Base-by-base conservation (phyloP, 2,329 filamentous ascomycete genomes). In the Metarhizium guizhouense region DNA sequence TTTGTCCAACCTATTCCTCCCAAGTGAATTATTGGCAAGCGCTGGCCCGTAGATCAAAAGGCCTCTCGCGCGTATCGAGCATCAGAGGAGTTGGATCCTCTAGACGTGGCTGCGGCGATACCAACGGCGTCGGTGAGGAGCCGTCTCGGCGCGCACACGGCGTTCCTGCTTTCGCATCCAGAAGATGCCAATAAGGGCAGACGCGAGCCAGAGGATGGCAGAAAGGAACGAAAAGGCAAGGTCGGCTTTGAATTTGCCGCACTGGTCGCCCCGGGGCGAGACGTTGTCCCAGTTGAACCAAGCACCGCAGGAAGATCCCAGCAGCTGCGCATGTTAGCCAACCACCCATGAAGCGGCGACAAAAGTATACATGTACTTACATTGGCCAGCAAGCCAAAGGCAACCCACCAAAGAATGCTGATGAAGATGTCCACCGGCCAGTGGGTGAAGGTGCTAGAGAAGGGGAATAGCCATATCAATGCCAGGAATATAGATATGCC, bases 181-280 rank as follows among this genome's bases (percentile, higher is more conserved):
- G 65, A 79, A 74, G 62, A 81, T 65, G 49, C 77, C 81, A 47
- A 88, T 65, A 20, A 86, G 64, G 16, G 78, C 79, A 50, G 83
- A 87, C 13, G 75, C 80, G 45, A 90, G 78, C 87, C 87, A 91
- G 65, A 84, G 75, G 61, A 88, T 77, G 55, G 85, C 85, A 2
- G 84, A 85, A 54, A 90, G 70, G 72, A 91, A 91, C 51, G 78
- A 74, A 65, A 91, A 90, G 4, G 86, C 86, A 62, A 88, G 80
- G 58, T 82, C 76, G 45, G 88, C 82, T 72, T 87, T 89, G 80
- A 82, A 88, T 62, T 83, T 80, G 56, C 81, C 77, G 69, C 88
- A 93, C 49, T 78, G 71, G 60, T 75, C 72, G 50, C 73, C 72
- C 48, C 70, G 61, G 52, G 79, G 69, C 36, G 70, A 65, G 57